Percentiles rank a stretch among this genome's conserved stretches.
phyloP scores from a whole-genome alignment of 2,329 filamentous ascomycete genomes.

The Akanthomyces muscarius region DNA sequence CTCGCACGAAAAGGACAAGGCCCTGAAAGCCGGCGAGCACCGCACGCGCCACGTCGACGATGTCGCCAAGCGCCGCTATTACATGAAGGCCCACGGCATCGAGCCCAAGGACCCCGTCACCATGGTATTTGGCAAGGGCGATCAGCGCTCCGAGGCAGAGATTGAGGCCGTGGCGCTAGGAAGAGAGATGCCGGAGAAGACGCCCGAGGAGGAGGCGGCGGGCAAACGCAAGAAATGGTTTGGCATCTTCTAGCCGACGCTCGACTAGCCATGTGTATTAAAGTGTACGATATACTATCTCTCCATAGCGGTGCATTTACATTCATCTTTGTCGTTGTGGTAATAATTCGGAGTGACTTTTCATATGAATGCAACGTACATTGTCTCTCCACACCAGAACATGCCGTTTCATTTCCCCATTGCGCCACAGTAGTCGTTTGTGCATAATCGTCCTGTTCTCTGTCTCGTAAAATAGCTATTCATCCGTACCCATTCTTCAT shows the following conservation, averaged over 20 bases:
- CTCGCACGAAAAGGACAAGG: conserved; percentile 71
- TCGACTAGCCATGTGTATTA: not conserved
- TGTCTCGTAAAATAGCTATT: not conserved
- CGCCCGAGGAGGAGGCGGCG: conserved; percentile 28
- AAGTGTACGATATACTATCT: not conserved
- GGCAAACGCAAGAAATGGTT: conserved; percentile 68
- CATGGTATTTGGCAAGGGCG: conserved; percentile 38
- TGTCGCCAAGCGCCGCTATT: conserved; percentile 79
- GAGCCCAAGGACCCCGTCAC: conserved; percentile 57
- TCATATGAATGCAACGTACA: too few relatives aligned
- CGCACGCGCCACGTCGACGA: conserved; percentile 75
- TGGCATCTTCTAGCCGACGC: conserved; percentile 65
- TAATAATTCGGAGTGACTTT: too few relatives aligned
- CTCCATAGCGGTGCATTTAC: not conserved
- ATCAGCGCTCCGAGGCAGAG: conserved; percentile 34
- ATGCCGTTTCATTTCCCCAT: too few relatives aligned
- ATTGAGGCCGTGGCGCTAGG: conserved; percentile 35
- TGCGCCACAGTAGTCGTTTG: too few relatives aligned
- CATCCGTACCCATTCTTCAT: too few relatives aligned
- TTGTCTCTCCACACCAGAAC: too few relatives aligned
- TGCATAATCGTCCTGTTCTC: not conserved
- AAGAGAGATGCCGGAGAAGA: conserved; percentile 30
- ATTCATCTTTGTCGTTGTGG: not conserved
- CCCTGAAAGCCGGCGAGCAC: conserved; percentile 64
- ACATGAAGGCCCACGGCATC: conserved; percentile 79